Percentiles rank a stretch among this genome's conserved stretches.
Conservation (phyloP, 2,329 filamentous ascomycete genomes). For the Fragosphaeria purpurea region DNA sequence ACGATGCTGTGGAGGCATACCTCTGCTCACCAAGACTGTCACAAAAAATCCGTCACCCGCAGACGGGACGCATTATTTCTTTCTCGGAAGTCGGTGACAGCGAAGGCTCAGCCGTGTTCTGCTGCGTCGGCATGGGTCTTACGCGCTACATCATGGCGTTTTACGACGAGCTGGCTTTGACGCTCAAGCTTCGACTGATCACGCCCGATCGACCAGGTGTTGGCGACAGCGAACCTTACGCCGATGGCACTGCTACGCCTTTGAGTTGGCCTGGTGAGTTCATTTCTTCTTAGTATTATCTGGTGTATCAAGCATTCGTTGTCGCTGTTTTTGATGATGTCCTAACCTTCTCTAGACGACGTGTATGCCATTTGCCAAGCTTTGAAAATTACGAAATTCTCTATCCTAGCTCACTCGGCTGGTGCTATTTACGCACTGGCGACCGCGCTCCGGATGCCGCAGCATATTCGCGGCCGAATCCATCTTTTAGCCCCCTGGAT, state of each 20-base stretch:
- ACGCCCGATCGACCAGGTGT: constrained; percentile 91
- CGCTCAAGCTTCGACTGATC: constrained; percentile 79
- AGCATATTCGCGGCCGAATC: constrained; percentile 87
- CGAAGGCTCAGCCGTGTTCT: constrained; percentile 83
- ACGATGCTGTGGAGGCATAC: constrained; percentile 78
- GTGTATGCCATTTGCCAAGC: constrained; percentile 89
- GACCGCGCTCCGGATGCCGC: constrained; percentile 88
- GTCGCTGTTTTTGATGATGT: constrained; percentile 7
- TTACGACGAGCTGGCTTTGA: constrained; percentile 88
- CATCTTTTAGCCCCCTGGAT: constrained; percentile 96
- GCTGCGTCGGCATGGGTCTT: constrained; percentile 95
- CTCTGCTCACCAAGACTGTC: constrained; percentile 74
- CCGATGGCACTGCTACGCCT: constrained; percentile 73
- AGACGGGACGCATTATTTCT: constrained; percentile 78
- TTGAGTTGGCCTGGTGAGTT: constrained; percentile 82
- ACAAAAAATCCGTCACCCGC: constrained; percentile 77
- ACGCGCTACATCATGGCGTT: constrained; percentile 95
- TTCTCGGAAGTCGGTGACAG: constrained; percentile 96
- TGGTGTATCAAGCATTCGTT: too few relatives aligned
- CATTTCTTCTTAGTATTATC: not conserved
- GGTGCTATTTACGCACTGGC: constrained; percentile 97
- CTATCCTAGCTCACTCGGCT: constrained; percentile 88
- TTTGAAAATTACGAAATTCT: constrained; percentile 90
- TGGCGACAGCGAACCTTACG: constrained; percentile 79
- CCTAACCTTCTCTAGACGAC: constrained; percentile 46